Evolutionary conservation across 345 rosid species (phyloP).

Genomic region (Raphanus raphanistrum): DNA sequence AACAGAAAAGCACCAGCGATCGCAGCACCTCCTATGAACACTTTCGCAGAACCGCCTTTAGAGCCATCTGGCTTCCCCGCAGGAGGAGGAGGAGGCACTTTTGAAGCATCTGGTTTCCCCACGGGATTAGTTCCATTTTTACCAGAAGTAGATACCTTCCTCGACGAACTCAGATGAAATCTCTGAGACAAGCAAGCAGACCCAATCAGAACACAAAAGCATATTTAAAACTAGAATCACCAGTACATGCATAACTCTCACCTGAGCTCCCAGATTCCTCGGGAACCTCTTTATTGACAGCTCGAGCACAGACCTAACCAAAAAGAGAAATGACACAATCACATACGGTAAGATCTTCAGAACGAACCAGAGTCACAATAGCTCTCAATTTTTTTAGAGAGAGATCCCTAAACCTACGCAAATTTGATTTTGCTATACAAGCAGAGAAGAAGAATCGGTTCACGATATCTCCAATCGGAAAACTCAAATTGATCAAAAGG

Average conservation of each 20-base stretch:
- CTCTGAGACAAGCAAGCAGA: not conserved
- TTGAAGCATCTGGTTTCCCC: conserved; percentile 41
- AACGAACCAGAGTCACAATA: not conserved
- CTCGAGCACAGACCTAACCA: conserved; percentile 63
- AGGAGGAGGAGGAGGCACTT: not conserved
- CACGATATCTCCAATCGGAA: not conserved
- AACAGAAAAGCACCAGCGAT: conserved; percentile 42
- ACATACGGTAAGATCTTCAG: no score
- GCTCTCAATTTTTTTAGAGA: not conserved
- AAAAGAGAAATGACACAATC: not conserved
- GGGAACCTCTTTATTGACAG: conserved; percentile 10
- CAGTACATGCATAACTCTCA: conserved; percentile 28
- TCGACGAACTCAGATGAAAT: conserved; percentile 29
- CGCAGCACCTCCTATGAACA: conserved; percentile 45
- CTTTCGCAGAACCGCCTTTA: conserved; percentile 43
- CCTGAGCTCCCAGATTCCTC: conserved; percentile 41
- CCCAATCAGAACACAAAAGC: conserved; percentile 8
- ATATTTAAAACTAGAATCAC: not conserved
- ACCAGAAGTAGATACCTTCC: conserved; percentile 54
- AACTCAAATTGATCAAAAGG: not conserved
- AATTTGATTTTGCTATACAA: not conserved
- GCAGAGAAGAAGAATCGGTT: not conserved
- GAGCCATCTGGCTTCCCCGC: conserved; percentile 47
- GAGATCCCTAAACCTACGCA: conserved; percentile 15
- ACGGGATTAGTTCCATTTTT: conserved; percentile 46